phyloP scores from a whole-genome alignment of 495 filamentous ascomycete genomes.

The Xylaria acuta region DNA sequence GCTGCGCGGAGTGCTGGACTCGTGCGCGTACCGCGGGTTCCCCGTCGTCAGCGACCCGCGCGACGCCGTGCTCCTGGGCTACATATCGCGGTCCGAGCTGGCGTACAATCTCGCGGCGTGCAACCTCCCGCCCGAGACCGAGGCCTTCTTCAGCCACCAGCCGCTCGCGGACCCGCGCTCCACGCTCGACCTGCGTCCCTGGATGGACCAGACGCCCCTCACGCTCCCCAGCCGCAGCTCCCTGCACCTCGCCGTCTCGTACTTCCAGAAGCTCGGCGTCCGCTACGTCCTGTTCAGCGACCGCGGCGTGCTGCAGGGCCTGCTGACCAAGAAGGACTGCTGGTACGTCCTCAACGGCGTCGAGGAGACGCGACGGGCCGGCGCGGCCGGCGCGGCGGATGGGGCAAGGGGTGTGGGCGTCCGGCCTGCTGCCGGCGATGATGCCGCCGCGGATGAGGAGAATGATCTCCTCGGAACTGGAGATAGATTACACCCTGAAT shows the following conservation, averaged over 20 bases:
- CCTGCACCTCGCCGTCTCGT: constrained; percentile 80
- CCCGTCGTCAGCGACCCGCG: constrained; percentile 82
- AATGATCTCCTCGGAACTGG: constrained; percentile 12
- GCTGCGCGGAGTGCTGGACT: constrained; percentile 69
- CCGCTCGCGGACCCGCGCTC: constrained; percentile 78
- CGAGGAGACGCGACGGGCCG: constrained; percentile 61
- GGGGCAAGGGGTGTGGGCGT: constrained; percentile 12
- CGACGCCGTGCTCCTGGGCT: constrained; percentile 81
- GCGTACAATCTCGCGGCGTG: constrained; percentile 76
- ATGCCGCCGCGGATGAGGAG: not conserved
- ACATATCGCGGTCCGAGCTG: constrained; percentile 92
- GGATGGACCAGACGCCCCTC: constrained; percentile 98
- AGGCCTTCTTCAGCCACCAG: constrained; percentile 84
- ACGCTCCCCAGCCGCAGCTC: constrained; percentile 77
- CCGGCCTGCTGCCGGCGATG: not conserved
- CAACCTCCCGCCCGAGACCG: constrained; percentile 69
- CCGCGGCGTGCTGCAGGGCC: constrained; percentile 77
- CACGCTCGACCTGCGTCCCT: constrained; percentile 86
- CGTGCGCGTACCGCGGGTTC: constrained; percentile 86
- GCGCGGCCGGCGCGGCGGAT: constrained; percentile 31
- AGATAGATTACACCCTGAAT: constrained; percentile 14
- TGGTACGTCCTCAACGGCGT: constrained; percentile 89
- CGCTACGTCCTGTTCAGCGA: constrained; percentile 89
- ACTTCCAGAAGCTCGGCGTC: constrained; percentile 93
- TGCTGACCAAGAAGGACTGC: constrained; percentile 98